A percentile compares a stretch with the other conserved stretches of the same genome.
Conservation (phyloP, 148 eudicot genomes). For the Persicaria maculosa region DNA sequence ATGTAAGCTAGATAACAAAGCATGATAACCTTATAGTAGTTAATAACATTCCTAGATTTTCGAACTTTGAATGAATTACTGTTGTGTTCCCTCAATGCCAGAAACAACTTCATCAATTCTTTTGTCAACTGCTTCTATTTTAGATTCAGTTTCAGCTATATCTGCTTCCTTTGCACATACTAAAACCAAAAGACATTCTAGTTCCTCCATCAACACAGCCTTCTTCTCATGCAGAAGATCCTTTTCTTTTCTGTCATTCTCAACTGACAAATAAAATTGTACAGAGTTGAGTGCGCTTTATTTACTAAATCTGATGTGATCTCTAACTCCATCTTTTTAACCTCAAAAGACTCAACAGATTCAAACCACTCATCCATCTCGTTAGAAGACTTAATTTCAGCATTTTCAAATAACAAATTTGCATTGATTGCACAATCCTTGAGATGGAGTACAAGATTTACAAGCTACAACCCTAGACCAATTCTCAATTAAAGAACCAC, state of each 20-base stretch:
- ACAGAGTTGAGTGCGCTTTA: constrained; percentile 34
- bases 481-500: too few relatives aligned
- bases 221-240: constrained; percentile 36
- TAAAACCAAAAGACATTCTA: too few relatives aligned
- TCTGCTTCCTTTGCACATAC: too few relatives aligned
- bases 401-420: constrained; percentile 32
- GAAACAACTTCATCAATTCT: too few relatives aligned
- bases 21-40: too few relatives aligned
- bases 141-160: constrained; percentile 42
- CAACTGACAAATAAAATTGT: constrained; percentile 36
- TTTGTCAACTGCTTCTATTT: constrained; percentile 50
- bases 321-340: constrained; percentile 48
- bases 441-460: too few relatives aligned
- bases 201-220: background rate
- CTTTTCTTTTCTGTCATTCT: constrained; percentile 50
- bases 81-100: too few relatives aligned
- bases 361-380: constrained; percentile 45
- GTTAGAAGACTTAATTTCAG: constrained; percentile 30
- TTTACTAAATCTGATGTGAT: constrained; percentile 42
- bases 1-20: too few relatives aligned
- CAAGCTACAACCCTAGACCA: too few relatives aligned
- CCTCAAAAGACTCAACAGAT: constrained; percentile 39
- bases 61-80: too few relatives aligned
- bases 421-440: constrained; percentile 30
- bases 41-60: too few relatives aligned